These are phyloP conservation scores for Monilinia laxa DNA, from an alignment of 2,329 filamentous ascomycete species.

Conservation along the genomic window DNA sequence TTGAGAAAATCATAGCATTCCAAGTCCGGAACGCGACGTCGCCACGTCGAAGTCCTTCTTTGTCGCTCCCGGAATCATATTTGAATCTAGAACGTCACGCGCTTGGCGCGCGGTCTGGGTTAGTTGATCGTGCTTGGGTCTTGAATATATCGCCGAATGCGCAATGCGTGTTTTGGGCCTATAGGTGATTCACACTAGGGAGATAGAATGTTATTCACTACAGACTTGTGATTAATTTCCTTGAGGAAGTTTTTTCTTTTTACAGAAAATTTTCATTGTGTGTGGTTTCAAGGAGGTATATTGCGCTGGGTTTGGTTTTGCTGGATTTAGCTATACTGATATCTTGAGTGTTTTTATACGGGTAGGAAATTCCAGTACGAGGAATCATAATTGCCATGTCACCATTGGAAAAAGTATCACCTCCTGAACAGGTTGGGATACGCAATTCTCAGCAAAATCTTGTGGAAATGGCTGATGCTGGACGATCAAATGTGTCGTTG, in stretches of 20 bases:
- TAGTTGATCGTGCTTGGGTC: background rate
- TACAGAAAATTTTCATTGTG: background rate
- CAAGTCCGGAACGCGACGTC: background rate
- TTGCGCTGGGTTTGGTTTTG: background rate
- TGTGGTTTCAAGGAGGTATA: background rate
- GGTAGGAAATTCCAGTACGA: background rate
- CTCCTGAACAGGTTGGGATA: conserved; percentile 16
- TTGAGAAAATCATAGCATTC: conserved; percentile 6
- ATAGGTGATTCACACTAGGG: background rate
- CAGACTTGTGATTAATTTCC: background rate
- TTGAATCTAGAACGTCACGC: background rate
- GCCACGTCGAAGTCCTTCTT: background rate
- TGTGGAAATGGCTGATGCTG: conserved; percentile 23
- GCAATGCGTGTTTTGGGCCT: background rate
- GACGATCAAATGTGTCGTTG: conserved; percentile 22
- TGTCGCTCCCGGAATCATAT: background rate
- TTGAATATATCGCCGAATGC: conserved; percentile 5
- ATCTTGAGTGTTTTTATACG: background rate
- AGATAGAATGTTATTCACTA: conserved; percentile 2
- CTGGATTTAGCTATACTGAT: background rate
- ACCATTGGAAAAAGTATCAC: conserved; percentile 23
- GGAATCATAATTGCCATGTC: conserved; percentile 21
- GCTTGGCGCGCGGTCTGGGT: conserved; percentile 8
- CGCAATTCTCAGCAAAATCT: conserved; percentile 10
- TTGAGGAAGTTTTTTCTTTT: background rate